Evolutionary conservation across 495 filamentous ascomycete genomes (phyloP).

Genomic region (Neohortaea acidophila): DNA sequence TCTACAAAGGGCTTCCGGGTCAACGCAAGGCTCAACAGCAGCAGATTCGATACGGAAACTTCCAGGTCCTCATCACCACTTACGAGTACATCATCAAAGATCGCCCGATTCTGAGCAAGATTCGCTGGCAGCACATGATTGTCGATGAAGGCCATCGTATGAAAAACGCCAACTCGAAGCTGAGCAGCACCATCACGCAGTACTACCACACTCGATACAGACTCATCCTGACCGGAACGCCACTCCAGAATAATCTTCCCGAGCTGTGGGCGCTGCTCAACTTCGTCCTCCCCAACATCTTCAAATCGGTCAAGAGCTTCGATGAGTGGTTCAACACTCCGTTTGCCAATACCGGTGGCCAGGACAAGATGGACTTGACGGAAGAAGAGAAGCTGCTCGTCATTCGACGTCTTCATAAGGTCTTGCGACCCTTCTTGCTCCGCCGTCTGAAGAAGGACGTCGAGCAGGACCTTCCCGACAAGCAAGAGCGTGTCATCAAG

Average conservation of each 20-base stretch:
- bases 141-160: conserved; percentile 98
- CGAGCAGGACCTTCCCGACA: conserved; percentile 95
- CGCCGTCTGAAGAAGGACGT: conserved; percentile 98
- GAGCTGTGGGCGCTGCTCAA: conserved; percentile 96
- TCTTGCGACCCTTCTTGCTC: conserved; percentile 89
- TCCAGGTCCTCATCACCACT: conserved; percentile 91
- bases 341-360: conserved; percentile 92
- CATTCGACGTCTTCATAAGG: conserved; percentile 96
- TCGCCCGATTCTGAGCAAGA: conserved; percentile 79
- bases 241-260: conserved; percentile 89
- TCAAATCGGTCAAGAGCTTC: conserved; percentile 98
- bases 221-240: conserved; percentile 92
- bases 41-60: conserved; percentile 82
- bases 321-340: conserved; percentile 99
- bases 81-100: conserved; percentile 99
- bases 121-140: conserved; percentile 99
- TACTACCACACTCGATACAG: conserved; percentile 93
- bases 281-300: conserved; percentile 94
- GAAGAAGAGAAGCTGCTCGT: conserved; percentile 99
- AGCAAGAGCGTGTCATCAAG: conserved; percentile 97
- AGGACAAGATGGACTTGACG: conserved; percentile 95
- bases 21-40: conserved; percentile 81
- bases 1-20: conserved; percentile 92
- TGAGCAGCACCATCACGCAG: conserved; percentile 82
- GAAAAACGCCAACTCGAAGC: conserved; percentile 97